These are phyloP conservation scores for Jaltomata sinuosa DNA, from an alignment of 257 asterid genomes.

Conservation along the genomic window DNA sequence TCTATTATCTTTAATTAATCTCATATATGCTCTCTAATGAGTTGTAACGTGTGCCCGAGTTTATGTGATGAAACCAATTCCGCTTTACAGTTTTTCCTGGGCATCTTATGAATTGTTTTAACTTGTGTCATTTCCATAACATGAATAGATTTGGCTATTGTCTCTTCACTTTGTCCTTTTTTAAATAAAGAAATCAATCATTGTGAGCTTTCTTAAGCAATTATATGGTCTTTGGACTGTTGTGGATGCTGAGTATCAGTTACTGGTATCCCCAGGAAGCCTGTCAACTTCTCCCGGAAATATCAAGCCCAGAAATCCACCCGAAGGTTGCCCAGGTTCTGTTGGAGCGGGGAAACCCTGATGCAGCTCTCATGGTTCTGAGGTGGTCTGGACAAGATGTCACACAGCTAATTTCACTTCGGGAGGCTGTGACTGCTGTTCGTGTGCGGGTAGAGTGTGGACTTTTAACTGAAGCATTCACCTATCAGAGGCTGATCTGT, in stretches of 20 bases:
- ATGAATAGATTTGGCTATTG: background rate
- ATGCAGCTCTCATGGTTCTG: conserved; percentile 86
- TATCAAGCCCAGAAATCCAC: conserved; percentile 65
- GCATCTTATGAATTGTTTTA: background rate
- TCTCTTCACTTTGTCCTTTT: background rate
- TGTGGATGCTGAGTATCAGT: conserved; percentile 4
- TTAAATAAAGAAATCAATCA: background rate
- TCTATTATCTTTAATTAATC: background rate
- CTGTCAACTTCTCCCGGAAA: conserved; percentile 77
- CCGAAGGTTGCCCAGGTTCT: conserved; percentile 74
- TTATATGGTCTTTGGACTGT: background rate
- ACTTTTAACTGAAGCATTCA: conserved; percentile 88
- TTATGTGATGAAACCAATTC: background rate
- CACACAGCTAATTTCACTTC: conserved; percentile 47
- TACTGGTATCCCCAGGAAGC: conserved; percentile 55
- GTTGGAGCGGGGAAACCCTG: conserved; percentile 86
- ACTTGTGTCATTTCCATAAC: background rate
- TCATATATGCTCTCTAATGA: background rate
- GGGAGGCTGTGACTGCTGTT: conserved; percentile 80
- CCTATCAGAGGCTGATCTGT: conserved; percentile 77
- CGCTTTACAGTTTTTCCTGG: background rate
- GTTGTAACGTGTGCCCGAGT: background rate
- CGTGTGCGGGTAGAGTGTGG: conserved; percentile 89
- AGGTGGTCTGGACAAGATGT: conserved; percentile 89
- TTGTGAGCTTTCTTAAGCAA: background rate